phyloP scores from a whole-genome alignment of 1,139 yeast genomes.

The Candida labiduridarum region DNA sequence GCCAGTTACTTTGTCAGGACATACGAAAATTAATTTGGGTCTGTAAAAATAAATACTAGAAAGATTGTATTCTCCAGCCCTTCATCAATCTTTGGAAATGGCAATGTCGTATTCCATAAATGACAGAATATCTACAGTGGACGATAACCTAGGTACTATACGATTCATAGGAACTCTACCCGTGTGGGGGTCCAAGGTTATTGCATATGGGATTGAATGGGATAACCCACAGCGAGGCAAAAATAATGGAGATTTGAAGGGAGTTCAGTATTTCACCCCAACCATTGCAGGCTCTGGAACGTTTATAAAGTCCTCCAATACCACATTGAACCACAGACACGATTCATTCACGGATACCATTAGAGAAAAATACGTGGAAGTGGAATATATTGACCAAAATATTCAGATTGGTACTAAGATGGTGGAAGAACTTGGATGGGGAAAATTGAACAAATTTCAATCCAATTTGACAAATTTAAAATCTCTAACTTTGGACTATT shows the following conservation, averaged over 20 bases:
- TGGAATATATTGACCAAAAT: constrained; percentile 20
- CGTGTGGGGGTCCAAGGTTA: constrained; percentile 54
- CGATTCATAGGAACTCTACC: constrained; percentile 57
- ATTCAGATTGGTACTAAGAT: constrained; percentile 54
- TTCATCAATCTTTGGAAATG: not conserved
- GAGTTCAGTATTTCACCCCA: constrained; percentile 57
- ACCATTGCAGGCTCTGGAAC: constrained; percentile 53
- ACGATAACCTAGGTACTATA: constrained; percentile 62
- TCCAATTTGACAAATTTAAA: constrained; percentile 46
- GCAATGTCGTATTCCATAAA: constrained; percentile 23
- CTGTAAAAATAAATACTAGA: too few relatives aligned
- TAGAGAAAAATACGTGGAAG: constrained; percentile 45
- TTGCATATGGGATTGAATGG: constrained; percentile 86
- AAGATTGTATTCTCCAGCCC: too few relatives aligned
- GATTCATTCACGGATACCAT: constrained; percentile 48
- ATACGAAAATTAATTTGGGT: too few relatives aligned
- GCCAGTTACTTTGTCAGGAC: too few relatives aligned
- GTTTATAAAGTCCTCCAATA: constrained; percentile 54
- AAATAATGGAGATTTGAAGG: constrained; percentile 74
- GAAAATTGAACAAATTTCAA: constrained; percentile 50
- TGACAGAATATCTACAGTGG: constrained; percentile 46
- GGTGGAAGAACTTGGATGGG: constrained; percentile 69
- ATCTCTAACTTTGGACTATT: constrained; percentile 53
- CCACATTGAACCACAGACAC: constrained; percentile 27
- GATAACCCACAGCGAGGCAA: constrained; percentile 72